Conservation (phyloP, 345 rosid species). For the Salix arbutifolia region DNA sequence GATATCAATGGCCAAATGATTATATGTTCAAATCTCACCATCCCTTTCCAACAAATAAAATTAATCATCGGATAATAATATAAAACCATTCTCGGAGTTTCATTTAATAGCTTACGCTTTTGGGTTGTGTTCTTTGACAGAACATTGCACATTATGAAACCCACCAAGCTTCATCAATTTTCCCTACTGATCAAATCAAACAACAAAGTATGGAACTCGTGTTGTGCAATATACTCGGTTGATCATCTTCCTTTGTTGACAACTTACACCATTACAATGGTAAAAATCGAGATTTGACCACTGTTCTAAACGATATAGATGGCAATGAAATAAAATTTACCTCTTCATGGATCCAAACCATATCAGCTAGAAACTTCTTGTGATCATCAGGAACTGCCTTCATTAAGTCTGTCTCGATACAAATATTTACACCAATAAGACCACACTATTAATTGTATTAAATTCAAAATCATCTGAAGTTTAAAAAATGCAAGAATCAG, state of each 20-base stretch:
- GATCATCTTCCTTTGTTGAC: neutral
- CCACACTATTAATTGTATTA: neutral
- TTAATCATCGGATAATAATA: no score
- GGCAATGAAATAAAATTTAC: conserved; percentile 27
- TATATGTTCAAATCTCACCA: no score
- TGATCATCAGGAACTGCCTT: conserved; percentile 79
- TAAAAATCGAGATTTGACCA: neutral
- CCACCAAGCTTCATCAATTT: neutral
- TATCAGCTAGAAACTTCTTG: conserved; percentile 69
- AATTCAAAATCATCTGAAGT: neutral
- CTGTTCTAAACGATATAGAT: neutral
- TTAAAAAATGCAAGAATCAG: neutral
- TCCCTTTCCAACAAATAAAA: no score
- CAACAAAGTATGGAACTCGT: neutral
- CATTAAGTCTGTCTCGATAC: conserved; percentile 50
- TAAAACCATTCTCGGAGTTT: no score
- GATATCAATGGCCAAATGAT: no score
- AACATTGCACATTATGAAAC: conserved; percentile 2
- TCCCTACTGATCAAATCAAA: neutral
- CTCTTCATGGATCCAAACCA: conserved; percentile 92
- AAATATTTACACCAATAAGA: neutral
- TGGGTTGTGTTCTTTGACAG: no score
- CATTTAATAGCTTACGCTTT: no score
- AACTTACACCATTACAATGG: neutral
- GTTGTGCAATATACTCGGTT: neutral